Evolutionary conservation across 2,329 filamentous ascomycete species (phyloP).

Genomic region (Eutypella sp.): DNA sequence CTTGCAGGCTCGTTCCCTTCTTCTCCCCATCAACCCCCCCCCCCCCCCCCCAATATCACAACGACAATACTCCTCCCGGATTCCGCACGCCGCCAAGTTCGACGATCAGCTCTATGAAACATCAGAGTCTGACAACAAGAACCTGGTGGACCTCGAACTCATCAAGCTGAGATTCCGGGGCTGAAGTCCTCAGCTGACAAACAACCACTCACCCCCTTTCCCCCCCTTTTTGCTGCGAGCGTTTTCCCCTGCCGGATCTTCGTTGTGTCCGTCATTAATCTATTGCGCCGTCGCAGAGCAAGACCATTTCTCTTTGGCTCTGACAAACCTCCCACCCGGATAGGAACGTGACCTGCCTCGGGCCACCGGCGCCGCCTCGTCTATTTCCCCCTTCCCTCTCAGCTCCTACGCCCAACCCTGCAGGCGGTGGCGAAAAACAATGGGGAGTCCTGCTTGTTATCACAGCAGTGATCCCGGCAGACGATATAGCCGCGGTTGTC

Average conservation of each 20-base stretch:
- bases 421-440: conserved; percentile 25
- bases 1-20: conserved; percentile 26
- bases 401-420: conserved; percentile 15
- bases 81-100: conserved; percentile 25
- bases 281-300: conserved; percentile 19
- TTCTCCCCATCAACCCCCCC: conserved; percentile 12
- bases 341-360: conserved; percentile 3
- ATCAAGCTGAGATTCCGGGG: conserved; percentile 21
- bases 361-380: conserved; percentile 8
- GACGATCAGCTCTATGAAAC: conserved; percentile 27
- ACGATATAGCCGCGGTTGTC: conserved; percentile 36
- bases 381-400: conserved; percentile 16
- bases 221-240: conserved; percentile 9
- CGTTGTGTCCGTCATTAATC: conserved; percentile 16
- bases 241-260: conserved; percentile 8
- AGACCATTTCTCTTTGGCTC: conserved; percentile 18
- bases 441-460: conserved; percentile 39
- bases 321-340: conserved; percentile 8
- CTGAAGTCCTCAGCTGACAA: conserved; percentile 17
- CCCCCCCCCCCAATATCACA: conserved; percentile 10
- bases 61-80: conserved; percentile 12
- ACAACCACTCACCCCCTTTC: conserved; percentile 10
- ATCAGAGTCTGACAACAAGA: conserved; percentile 28
- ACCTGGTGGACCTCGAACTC: conserved; percentile 21
- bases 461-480: conserved; percentile 28